phyloP scores from a whole-genome alignment of 768 basidiomycete genomes.

The Galerina marginata region DNA sequence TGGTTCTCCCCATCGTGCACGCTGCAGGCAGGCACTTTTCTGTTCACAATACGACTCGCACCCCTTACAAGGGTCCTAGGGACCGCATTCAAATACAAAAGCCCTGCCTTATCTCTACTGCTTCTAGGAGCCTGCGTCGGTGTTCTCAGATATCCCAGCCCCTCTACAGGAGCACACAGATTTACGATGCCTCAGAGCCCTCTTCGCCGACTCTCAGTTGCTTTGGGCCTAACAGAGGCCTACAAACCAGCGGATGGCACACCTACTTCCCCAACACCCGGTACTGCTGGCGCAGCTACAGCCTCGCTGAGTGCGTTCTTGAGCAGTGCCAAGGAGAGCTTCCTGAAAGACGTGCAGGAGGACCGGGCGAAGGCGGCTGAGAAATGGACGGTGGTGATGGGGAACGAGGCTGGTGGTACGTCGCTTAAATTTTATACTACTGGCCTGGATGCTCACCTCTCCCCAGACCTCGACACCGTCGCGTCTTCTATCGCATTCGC shows the following conservation, averaged over 20 bases:
- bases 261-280: slow-evolving; percentile 9
- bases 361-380: slow-evolving; percentile 48
- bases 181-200: slow-evolving; percentile 31
- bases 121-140: slow-evolving; percentile 15
- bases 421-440: slow-evolving; percentile 5
- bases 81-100: slow-evolving; percentile 18
- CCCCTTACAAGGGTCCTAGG: slow-evolving; percentile 15
- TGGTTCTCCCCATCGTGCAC: too few species aligned
- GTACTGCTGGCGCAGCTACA: slow-evolving; percentile 4
- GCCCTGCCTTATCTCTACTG: not conserved
- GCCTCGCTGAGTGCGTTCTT: slow-evolving; percentile 37
- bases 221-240: slow-evolving; percentile 35
- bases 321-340: slow-evolving; percentile 55
- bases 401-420: slow-evolving; percentile 96
- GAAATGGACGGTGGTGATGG: slow-evolving; percentile 86
- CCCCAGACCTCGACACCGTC: slow-evolving; percentile 87
- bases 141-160: not conserved
- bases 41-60: slow-evolving; percentile 16
- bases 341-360: slow-evolving; percentile 58
- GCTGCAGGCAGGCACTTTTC: not conserved
- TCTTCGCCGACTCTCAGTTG: slow-evolving; percentile 44
- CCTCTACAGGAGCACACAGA: slow-evolving; percentile 2
- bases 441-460: not conserved
- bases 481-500: slow-evolving; percentile 88
- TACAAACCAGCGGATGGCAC: slow-evolving; percentile 26